Conservation (phyloP, 257 asterid species). For the Striga asiatica region DNA sequence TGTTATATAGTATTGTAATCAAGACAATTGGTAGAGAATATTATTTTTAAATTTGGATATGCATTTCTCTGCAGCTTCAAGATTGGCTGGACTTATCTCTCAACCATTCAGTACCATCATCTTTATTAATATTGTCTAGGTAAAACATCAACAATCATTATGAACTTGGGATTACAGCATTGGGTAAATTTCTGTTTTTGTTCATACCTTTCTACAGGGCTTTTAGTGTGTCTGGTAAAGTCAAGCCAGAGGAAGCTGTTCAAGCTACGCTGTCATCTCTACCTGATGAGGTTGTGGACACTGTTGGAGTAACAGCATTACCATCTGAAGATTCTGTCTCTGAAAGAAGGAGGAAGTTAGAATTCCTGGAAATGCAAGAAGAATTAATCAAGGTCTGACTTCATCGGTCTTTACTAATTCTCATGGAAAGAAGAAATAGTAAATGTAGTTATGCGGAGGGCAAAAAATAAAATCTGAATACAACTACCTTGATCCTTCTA, state of each 20-base stretch:
- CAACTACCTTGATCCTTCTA: constrained; percentile 2
- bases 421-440: constrained; percentile 4
- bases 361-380: constrained; percentile 93
- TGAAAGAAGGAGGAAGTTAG: constrained; percentile 94
- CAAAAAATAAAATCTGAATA: constrained; percentile 4
- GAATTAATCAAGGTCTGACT: constrained; percentile 72
- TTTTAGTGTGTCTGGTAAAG: constrained; percentile 81
- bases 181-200: constrained; percentile 6
- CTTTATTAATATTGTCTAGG: constrained; percentile 86
- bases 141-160: constrained; percentile 19
- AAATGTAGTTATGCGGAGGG: background rate
- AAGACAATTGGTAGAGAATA: background rate
- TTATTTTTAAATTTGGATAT: background rate
- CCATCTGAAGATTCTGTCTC: constrained; percentile 93
- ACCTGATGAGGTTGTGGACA: constrained; percentile 98
- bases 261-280: constrained; percentile 87
- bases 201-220: constrained; percentile 41
- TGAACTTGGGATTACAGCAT: constrained; percentile 9
- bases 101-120: constrained; percentile 88
- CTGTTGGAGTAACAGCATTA: constrained; percentile 75
- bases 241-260: constrained; percentile 90
- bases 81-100: constrained; percentile 98
- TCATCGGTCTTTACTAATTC: constrained; percentile 10
- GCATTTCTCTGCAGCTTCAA: constrained; percentile 50
- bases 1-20: constrained; percentile 4